Percentiles rank a stretch among this genome's conserved stretches.
These are phyloP conservation scores for Diplodia mutila DNA, from an alignment of 2,329 filamentous ascomycete genomes.

Conservation along the genomic window DNA sequence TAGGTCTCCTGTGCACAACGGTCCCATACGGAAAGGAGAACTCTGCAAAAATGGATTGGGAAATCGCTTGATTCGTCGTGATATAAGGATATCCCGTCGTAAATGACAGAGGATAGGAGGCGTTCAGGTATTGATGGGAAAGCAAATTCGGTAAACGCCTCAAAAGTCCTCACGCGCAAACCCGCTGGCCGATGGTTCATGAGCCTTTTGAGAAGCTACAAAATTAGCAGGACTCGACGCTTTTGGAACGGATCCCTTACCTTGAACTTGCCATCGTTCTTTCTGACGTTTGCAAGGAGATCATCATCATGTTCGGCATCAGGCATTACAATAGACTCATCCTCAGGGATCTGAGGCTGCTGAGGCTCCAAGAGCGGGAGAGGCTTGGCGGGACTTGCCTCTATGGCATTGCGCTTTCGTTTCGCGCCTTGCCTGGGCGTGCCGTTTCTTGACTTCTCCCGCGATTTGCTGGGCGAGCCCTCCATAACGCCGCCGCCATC, in stretches of 20 bases:
- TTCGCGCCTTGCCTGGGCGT: conserved; percentile 69
- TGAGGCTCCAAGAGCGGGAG: conserved; percentile 53
- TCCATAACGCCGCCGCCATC: conserved; percentile 67
- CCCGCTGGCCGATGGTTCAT: conserved; percentile 64
- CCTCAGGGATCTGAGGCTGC: background rate
- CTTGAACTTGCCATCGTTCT: conserved; percentile 44
- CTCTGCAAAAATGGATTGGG: conserved; percentile 65
- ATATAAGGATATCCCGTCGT: conserved; percentile 65
- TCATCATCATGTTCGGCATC: background rate
- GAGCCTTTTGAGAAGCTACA: conserved; percentile 60
- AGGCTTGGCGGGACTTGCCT: conserved; percentile 69
- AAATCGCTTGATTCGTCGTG: conserved; percentile 55
- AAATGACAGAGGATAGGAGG: conserved; percentile 68
- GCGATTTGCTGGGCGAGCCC: conserved; percentile 58
- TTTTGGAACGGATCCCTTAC: conserved; percentile 20
- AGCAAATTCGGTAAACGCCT: conserved; percentile 65
- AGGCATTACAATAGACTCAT: background rate
- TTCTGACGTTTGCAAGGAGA: conserved; percentile 43
- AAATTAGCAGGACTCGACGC: background rate
- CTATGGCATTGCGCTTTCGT: conserved; percentile 63
- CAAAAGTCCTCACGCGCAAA: conserved; percentile 65
- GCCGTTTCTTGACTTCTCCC: conserved; percentile 52
- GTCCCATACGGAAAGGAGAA: conserved; percentile 69
- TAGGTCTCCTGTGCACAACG: conserved; percentile 67
- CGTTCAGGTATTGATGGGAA: conserved; percentile 67